Percentiles rank a stretch among this genome's conserved stretches.
These are phyloP conservation scores for Penicillium arizonense DNA, from an alignment of 495 filamentous ascomycete genomes.

Conservation along the genomic window DNA sequence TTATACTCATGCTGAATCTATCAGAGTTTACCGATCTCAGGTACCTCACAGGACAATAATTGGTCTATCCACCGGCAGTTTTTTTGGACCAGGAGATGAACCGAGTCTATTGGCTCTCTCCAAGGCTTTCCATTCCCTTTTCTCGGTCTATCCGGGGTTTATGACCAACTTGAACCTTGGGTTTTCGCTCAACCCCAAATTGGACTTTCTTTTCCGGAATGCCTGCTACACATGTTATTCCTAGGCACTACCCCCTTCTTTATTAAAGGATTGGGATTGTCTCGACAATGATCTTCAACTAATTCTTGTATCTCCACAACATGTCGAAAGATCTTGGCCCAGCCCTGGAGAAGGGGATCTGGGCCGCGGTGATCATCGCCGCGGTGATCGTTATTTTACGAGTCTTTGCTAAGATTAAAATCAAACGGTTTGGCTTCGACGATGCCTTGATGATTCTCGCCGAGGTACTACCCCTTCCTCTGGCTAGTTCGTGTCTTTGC, in stretches of 20 bases:
- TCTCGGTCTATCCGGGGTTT: background rate
- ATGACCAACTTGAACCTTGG: background rate
- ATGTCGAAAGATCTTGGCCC: constrained; percentile 19
- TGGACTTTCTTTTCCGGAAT: background rate
- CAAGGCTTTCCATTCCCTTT: background rate
- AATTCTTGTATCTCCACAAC: background rate
- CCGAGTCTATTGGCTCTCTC: background rate
- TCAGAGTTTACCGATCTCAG: background rate
- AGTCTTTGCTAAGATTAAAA: constrained; percentile 35
- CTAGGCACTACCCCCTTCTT: too few relatives aligned
- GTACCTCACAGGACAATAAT: background rate
- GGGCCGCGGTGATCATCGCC: constrained; percentile 33
- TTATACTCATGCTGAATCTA: background rate
- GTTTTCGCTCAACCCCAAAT: background rate
- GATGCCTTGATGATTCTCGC: constrained; percentile 39
- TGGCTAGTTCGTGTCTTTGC: background rate
- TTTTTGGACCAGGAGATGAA: background rate
- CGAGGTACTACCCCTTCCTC: constrained; percentile 16
- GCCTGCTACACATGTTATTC: background rate
- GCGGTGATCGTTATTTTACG: constrained; percentile 32
- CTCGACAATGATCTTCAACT: background rate
- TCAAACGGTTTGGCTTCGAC: constrained; percentile 32
- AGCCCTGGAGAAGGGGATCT: constrained; percentile 27
- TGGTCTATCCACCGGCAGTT: background rate
- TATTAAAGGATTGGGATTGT: too few relatives aligned